A percentile compares a stretch with the other conserved stretches of the same genome.
phyloP scores from a whole-genome alignment of 116 monocot genomes.

The Papilionanthe hybrid region DNA sequence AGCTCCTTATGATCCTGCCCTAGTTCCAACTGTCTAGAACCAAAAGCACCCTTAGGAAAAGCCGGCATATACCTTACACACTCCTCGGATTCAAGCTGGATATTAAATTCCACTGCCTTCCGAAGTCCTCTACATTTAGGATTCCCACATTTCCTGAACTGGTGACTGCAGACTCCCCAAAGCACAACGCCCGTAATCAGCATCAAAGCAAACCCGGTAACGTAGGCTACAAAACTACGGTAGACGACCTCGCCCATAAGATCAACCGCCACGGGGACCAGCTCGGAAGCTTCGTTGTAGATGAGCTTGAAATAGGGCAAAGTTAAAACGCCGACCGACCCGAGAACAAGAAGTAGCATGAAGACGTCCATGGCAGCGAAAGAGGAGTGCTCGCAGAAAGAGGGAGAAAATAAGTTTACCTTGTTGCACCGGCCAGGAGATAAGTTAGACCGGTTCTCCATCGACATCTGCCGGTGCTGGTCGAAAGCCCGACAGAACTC shows the following conservation, averaged over 20 bases:
- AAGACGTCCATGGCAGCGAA: slow-evolving; percentile 34
- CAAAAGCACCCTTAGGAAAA: slow-evolving; percentile 29
- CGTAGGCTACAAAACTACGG: slow-evolving; percentile 41
- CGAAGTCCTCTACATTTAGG: slow-evolving; percentile 35
- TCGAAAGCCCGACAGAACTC: slow-evolving; percentile 90
- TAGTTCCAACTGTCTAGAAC: slow-evolving; percentile 39
- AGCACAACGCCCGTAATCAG: slow-evolving; percentile 19
- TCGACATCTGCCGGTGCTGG: slow-evolving; percentile 34
- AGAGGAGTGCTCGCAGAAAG: slow-evolving; percentile 44
- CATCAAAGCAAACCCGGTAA: slow-evolving; percentile 24
- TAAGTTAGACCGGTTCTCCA: not conserved
- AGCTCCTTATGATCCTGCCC: slow-evolving; percentile 72
- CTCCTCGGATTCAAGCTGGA: slow-evolving; percentile 43
- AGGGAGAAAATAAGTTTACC: slow-evolving; percentile 37
- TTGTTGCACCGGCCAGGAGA: slow-evolving; percentile 1
- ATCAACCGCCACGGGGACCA: slow-evolving; percentile 20
- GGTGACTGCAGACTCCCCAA: slow-evolving; percentile 24
- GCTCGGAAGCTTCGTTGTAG: slow-evolving; percentile 16
- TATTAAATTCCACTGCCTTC: slow-evolving; percentile 57
- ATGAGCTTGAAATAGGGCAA: slow-evolving; percentile 51
- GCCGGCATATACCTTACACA: slow-evolving; percentile 44
- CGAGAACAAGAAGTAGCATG: slow-evolving; percentile 58
- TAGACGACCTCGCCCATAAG: slow-evolving; percentile 24
- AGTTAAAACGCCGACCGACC: slow-evolving; percentile 45
- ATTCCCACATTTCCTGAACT: slow-evolving; percentile 29